Conservation (phyloP, 305 asterid genomes). For the Nicotiana rustica region DNA sequence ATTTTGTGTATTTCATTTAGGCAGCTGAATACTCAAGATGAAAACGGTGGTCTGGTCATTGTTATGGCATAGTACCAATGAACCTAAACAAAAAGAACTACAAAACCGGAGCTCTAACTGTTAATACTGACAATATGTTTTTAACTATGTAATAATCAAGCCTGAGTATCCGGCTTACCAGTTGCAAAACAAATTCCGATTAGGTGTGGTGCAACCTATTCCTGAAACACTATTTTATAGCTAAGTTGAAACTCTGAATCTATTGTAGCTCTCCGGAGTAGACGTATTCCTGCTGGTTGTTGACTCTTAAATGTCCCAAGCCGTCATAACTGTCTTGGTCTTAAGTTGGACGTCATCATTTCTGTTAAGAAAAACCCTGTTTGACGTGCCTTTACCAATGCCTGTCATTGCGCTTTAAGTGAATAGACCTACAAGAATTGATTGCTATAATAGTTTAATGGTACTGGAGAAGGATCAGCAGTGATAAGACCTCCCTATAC, state of each 20-base stretch:
- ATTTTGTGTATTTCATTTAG: constrained; percentile 8
- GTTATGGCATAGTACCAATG: neutral
- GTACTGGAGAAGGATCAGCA: constrained; percentile 3
- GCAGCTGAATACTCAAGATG: constrained; percentile 2
- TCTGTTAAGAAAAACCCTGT: neutral
- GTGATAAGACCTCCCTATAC: neutral
- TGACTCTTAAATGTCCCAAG: constrained; percentile 2
- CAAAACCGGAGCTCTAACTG: neutral
- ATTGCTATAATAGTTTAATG: neutral
- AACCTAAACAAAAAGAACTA: neutral
- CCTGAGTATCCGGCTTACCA: neutral
- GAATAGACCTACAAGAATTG: constrained; percentile 6
- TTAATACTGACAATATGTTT: neutral
- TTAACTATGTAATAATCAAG: neutral
- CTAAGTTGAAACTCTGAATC: neutral
- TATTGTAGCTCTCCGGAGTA: neutral
- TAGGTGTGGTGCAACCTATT: neutral
- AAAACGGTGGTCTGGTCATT: neutral
- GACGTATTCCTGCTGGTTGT: neutral
- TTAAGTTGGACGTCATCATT: neutral
- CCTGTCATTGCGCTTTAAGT: neutral
- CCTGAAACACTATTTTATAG: neutral
- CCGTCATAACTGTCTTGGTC: neutral
- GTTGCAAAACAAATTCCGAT: neutral
- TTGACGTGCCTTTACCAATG: neutral